These are phyloP conservation scores for Diplodia seriata DNA, from an alignment of 2,329 filamentous ascomycete genomes.

Conservation along the genomic window DNA sequence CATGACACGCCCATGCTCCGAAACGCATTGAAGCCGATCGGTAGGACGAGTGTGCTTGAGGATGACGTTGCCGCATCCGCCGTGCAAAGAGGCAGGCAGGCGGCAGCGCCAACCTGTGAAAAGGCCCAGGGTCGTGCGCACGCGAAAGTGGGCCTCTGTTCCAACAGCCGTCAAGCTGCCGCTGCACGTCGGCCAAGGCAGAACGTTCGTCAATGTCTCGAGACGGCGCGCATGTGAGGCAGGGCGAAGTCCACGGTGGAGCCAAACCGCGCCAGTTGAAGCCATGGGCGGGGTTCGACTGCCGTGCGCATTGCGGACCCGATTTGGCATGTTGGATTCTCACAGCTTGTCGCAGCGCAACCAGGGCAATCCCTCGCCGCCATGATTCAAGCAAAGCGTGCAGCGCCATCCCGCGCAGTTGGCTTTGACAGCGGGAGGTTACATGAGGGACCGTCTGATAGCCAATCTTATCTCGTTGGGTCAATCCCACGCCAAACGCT, in stretches of 20 bases:
- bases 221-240: background rate
- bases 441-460: background rate
- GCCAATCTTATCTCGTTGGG: background rate
- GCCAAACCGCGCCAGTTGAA: background rate
- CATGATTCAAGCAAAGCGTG: background rate
- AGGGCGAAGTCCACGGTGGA: too few species aligned
- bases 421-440: conserved; percentile 1
- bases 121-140: background rate
- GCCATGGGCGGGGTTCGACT: background rate
- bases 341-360: background rate
- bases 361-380: background rate
- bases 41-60: too few species aligned
- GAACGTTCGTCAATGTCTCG: background rate
- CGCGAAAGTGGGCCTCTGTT: conserved; percentile 19
- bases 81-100: too few species aligned
- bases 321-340: background rate
- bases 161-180: background rate
- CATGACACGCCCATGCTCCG: conserved; percentile 3
- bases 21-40: conserved; percentile 21
- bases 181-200: background rate
- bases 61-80: background rate
- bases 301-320: conserved; percentile 1
- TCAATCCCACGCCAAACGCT: background rate
- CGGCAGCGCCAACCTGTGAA: background rate
- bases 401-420: too few species aligned